Evolutionary conservation across 2,329 filamentous ascomycete genomes (phyloP).

Genomic region (Alternaria atra): DNA sequence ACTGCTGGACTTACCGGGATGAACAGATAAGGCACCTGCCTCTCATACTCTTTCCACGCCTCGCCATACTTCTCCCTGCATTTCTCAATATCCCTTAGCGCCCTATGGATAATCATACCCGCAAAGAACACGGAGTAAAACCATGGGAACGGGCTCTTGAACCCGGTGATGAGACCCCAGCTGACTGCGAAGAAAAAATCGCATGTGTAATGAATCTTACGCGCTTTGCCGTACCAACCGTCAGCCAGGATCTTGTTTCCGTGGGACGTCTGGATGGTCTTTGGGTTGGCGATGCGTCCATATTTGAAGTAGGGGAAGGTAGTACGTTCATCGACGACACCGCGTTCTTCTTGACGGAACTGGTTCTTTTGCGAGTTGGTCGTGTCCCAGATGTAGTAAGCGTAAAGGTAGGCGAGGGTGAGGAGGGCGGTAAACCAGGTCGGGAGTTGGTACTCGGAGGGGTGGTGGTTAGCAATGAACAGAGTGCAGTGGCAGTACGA

Average conservation of each 20-base stretch:
- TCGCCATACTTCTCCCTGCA: conserved; percentile 83
- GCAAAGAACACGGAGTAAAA: conserved; percentile 87
- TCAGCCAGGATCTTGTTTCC: conserved; percentile 82
- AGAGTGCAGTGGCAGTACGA: conserved; percentile 95
- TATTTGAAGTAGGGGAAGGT: conserved; percentile 93
- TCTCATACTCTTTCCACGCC: conserved; percentile 83
- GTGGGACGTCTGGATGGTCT: conserved; percentile 75
- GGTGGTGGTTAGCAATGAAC: conserved; percentile 84
- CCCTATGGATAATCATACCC: conserved; percentile 81
- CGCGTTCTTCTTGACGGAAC: conserved; percentile 82
- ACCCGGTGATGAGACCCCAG: conserved; percentile 85
- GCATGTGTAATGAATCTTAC: conserved; percentile 84
- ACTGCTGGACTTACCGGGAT: conserved; percentile 66
- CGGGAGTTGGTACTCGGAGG: conserved; percentile 80
- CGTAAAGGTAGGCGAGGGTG: conserved; percentile 77
- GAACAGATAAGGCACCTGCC: conserved; percentile 82
- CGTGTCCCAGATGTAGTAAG: conserved; percentile 93
- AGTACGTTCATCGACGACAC: conserved; percentile 72
- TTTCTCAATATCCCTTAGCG: conserved; percentile 76
- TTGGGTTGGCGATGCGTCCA: conserved; percentile 82
- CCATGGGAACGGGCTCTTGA: conserved; percentile 84
- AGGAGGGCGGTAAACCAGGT: conserved; percentile 70
- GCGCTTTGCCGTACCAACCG: conserved; percentile 78
- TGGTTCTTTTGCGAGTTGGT: conserved; percentile 94
- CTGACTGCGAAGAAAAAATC: conserved; percentile 79